Conservation (phyloP, 2,329 filamentous ascomycete genomes). For the Aquanectria penicillioides region DNA sequence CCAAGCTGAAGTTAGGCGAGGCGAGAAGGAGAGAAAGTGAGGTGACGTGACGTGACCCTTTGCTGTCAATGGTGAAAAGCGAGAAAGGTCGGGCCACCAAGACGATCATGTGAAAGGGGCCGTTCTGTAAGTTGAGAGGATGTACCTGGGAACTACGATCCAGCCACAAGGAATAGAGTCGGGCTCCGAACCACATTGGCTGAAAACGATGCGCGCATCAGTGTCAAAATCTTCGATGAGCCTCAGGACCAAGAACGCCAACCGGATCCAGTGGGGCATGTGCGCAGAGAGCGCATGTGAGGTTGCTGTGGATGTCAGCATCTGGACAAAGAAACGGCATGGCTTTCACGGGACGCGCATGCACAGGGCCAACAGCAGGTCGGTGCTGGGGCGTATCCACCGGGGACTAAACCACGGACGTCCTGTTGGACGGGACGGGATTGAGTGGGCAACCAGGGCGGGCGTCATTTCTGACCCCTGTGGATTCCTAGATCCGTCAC, state of each 20-base stretch:
- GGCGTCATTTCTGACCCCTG: slow-evolving; percentile 24
- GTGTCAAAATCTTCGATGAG: slow-evolving; percentile 5
- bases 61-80: slow-evolving; percentile 24
- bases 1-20: slow-evolving; percentile 27
- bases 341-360: slow-evolving; percentile 31
- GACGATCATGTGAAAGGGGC: slow-evolving; percentile 28
- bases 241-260: not conserved
- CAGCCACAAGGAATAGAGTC: slow-evolving; percentile 1
- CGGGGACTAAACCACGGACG: slow-evolving; percentile 22
- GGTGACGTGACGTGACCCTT: slow-evolving; percentile 34
- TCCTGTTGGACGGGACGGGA: slow-evolving; percentile 22
- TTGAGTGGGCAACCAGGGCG: slow-evolving; percentile 6
- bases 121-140: slow-evolving; percentile 12
- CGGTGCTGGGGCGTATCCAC: slow-evolving; percentile 35
- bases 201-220: slow-evolving; percentile 7
- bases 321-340: slow-evolving; percentile 28
- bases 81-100: slow-evolving; percentile 27
- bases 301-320: slow-evolving; percentile 16
- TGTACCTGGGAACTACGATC: not conserved
- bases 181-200: not conserved
- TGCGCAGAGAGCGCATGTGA: slow-evolving; percentile 21
- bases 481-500: slow-evolving; percentile 28
- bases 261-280: slow-evolving; percentile 7
- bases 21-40: slow-evolving; percentile 25
- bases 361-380: slow-evolving; percentile 33